Base-by-base conservation (phyloP, 441 rosid genomes). In the Raphanus hybrid region DNA sequence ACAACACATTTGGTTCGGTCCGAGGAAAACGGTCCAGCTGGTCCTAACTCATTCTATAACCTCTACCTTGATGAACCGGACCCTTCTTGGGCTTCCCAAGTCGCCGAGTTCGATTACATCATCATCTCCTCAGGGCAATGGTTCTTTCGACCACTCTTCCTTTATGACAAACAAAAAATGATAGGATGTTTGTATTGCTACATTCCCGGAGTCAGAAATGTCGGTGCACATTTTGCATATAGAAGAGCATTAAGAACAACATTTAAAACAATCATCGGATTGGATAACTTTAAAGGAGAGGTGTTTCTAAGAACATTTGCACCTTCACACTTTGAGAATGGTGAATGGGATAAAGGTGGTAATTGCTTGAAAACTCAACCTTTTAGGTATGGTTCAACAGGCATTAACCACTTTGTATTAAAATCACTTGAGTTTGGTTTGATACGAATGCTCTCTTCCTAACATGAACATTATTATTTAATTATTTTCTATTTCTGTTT, bases 281-380 rank as follows among this genome's bases (percentile, higher is more conserved):
- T 77, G 3, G 70, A 86, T 55, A 75, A 78, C 29, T 87, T 66
- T 67, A 82, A 72, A 76, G 91, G 97, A 6, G 26, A 77, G 2
- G 86, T 91, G 27, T 84, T 89, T 77, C 64, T 93, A 27, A 85
- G 95, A 82, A 89, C 98, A 12, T 90, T 83, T 80, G 85, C 92
- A 12, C 97, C 94, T 0, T 75, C 87, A 0, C 98, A 93, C 65
- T 90, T 90, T 18, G 95, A 91, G 75, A 77, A 83, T 52, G 94
- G 97, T n/a, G 84, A 71, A 0, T 93, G 98, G 98, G 82, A 85
- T 39, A 78, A 74, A 57, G 93, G 96, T 35, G 97, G 97, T 15
- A 81, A 70, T 57, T 89, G 97, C 78, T 45, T 15, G 9, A 91
- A 90, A 81, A 91, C 85, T 37, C 78, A 64, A 80, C 98, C 97